Conservation (phyloP, 1,139 yeast genomes). For the Kodamaea sp. region DNA sequence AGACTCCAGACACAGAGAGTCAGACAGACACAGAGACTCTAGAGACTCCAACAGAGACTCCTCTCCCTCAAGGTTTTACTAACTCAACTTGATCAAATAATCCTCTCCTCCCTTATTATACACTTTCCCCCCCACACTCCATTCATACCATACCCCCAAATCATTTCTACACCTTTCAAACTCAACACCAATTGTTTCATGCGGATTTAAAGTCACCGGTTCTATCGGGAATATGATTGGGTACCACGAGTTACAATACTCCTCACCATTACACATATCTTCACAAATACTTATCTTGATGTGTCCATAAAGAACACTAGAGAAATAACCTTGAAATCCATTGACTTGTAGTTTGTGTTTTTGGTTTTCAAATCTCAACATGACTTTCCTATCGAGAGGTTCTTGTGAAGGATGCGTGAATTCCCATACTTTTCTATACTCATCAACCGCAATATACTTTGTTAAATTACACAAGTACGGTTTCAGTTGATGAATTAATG, state of each 20-base stretch:
- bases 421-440: conserved; percentile 48
- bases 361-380: conserved; percentile 14
- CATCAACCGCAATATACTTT: conserved; percentile 40
- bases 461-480: conserved; percentile 63
- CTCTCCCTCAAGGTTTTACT: conserved; percentile 8
- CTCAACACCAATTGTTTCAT: conserved; percentile 53
- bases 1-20: not conserved
- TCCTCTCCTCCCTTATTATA: conserved; percentile 19
- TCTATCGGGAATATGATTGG: conserved; percentile 73
- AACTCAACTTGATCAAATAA: conserved; percentile 1
- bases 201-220: conserved; percentile 37
- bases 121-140: conserved; percentile 42
- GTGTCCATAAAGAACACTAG: conserved; percentile 60
- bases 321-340: conserved; percentile 74
- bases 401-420: conserved; percentile 44
- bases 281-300: conserved; percentile 33
- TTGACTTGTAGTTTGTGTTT: conserved; percentile 36
- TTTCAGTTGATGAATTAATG: conserved; percentile 31
- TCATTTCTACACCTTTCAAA: conserved; percentile 30
- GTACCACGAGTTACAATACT: conserved; percentile 48
- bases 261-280: conserved; percentile 8
- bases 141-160: conserved; percentile 65
- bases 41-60: conserved; percentile 4
- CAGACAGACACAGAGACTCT: not conserved
- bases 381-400: not conserved